Evolutionary conservation across 345 rosid genomes (phyloP).

Genomic region (Pugionium cornutum): DNA sequence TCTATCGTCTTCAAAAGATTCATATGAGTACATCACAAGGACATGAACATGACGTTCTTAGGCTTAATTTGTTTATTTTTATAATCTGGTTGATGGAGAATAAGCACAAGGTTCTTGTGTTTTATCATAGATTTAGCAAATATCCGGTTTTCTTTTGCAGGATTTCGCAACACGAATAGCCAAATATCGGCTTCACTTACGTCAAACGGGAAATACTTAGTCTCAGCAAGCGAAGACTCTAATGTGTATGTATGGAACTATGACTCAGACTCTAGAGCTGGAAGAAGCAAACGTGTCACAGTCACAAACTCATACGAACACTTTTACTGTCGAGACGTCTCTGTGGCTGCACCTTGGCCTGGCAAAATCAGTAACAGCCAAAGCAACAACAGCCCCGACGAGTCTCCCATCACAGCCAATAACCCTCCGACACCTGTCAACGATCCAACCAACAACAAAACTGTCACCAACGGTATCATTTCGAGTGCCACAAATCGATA

Average conservation of each 20-base stretch:
- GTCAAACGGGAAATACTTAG: constrained; percentile 77
- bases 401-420: constrained; percentile 54
- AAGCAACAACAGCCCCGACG: constrained; percentile 46
- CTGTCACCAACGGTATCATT: constrained; percentile 70
- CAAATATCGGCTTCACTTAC: constrained; percentile 84
- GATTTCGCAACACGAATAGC: constrained; percentile 89
- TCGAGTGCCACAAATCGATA: constrained; percentile 79
- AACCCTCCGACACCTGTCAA: constrained; percentile 80
- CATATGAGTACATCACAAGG: background rate
- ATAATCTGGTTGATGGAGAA: no score
- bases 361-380: constrained; percentile 36
- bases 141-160: constrained; percentile 42
- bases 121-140: no score
- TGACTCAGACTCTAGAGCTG: constrained; percentile 73
- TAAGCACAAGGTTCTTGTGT: no score
- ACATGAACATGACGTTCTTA: no score
- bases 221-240: constrained; percentile 98
- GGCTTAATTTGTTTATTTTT: no score
- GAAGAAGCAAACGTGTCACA: constrained; percentile 61
- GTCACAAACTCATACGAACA: constrained; percentile 74
- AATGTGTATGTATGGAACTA: constrained; percentile 90
- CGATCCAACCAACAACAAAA: constrained; percentile 46
- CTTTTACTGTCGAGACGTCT: constrained; percentile 89
- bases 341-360: constrained; percentile 89
- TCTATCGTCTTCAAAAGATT: constrained; percentile 2